Evolutionary conservation across 2,329 filamentous ascomycete species (phyloP), one percentile per base, ranked within the genome.

Genomic region (Ascochyta lentis): DNA sequence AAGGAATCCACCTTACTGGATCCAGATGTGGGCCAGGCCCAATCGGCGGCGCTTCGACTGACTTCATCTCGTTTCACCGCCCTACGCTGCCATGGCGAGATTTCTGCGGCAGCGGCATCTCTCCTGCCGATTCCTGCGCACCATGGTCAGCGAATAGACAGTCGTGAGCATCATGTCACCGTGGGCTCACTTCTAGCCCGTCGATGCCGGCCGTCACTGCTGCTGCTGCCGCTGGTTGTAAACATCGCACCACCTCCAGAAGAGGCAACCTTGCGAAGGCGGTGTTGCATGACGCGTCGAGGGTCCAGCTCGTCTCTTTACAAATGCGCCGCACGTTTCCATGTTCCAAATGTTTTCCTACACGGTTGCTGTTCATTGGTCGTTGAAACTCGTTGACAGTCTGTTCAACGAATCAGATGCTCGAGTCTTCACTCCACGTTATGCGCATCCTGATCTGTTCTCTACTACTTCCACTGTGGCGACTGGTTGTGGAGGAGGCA

Each of bases 91-190:
- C 41, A 61, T 66, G 63, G 60, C 41, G 59, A 59, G 64, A 63
- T 61, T 63, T 59, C 49, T 54, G 37, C 51, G 48, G 54, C 61
- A 42, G 45, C 63, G 61, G 64, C 58, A 56, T 44, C 16, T 16
- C 27, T 26, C 38, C 47, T 63, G 50, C 58, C 63, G 62, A 50
- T 53, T 60, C 58, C 59, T 56, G 53, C 63, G 60, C 55, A 43
- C 54, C 7, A 57, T 44, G 27, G 50, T 56, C 41, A 45, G 37
- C 38, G 29, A 48, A 50, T 38, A 33, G 13, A 34, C 38, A 35
- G 42, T 38, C 49, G 46, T 41, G 53, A 57, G 41, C 42, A 63
- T 67, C 66, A 58, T 66, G 54, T 59, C 60, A 69, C 58, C 13
- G 55, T 66, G 59, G 58, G 56, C 60, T 60, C 64, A 68, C 56